Conservation (phyloP, 2,329 filamentous ascomycete species). For the Graphiopsis chlorocephala region DNA sequence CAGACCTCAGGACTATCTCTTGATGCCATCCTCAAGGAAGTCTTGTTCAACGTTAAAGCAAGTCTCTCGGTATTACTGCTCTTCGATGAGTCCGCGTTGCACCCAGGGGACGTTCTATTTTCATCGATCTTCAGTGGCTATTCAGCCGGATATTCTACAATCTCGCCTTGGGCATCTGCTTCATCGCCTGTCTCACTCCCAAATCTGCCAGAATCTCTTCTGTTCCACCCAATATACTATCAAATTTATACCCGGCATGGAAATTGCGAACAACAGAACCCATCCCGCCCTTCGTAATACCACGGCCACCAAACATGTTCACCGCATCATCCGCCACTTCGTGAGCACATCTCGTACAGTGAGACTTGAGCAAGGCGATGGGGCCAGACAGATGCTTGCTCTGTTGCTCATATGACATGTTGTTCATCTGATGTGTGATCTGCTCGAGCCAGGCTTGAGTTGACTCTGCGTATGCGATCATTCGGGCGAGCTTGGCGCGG, state of each 20-base stretch:
- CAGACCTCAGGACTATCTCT: neutral
- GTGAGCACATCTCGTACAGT: constrained; percentile 71
- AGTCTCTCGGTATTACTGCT: neutral
- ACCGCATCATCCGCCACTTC: constrained; percentile 81
- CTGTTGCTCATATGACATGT: constrained; percentile 78
- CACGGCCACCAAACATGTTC: constrained; percentile 82
- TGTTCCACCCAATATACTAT: constrained; percentile 66
- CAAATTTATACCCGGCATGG: constrained; percentile 76
- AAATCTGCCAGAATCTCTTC: constrained; percentile 81
- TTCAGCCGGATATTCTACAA: constrained; percentile 49
- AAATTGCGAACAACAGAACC: constrained; percentile 80
- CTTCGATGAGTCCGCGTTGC: no score
- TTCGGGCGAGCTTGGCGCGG: constrained; percentile 78
- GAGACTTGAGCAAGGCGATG: constrained; percentile 79
- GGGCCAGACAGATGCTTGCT: constrained; percentile 72
- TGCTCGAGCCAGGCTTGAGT: constrained; percentile 83
- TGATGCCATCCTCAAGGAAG: no score
- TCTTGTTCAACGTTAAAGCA: no score
- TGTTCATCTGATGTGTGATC: constrained; percentile 83
- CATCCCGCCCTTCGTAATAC: constrained; percentile 79
- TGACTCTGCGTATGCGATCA: constrained; percentile 80
- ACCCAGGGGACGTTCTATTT: no score
- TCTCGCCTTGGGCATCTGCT: constrained; percentile 80
- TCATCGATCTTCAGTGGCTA: neutral
- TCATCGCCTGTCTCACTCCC: constrained; percentile 80